Conservation (phyloP, 495 filamentous ascomycete species). For the Margaritispora aquatica region DNA sequence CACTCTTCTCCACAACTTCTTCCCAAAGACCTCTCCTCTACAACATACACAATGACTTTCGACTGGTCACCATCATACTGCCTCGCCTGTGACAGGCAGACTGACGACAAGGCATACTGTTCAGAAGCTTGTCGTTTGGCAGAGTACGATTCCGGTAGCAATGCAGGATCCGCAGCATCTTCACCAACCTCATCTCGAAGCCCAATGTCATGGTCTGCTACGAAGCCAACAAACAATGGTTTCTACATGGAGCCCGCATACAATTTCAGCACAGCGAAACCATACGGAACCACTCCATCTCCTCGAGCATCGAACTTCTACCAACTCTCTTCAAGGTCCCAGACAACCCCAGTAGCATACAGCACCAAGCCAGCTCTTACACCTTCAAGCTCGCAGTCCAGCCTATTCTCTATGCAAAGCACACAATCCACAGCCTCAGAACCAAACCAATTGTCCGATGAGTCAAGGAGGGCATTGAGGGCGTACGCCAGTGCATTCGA, state of each 20-base stretch:
- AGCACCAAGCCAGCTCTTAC: slow-evolving; percentile 44
- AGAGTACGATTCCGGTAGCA: slow-evolving; percentile 67
- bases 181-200: slow-evolving; percentile 41
- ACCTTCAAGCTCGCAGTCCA: slow-evolving; percentile 79
- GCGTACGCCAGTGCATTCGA: slow-evolving; percentile 87
- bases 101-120: slow-evolving; percentile 75
- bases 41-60: slow-evolving; percentile 44
- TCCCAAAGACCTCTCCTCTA: background rate
- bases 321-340: slow-evolving; percentile 25
- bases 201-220: slow-evolving; percentile 37
- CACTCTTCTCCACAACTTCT: background rate
- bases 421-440: slow-evolving; percentile 48
- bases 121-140: slow-evolving; percentile 87
- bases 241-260: slow-evolving; percentile 68
- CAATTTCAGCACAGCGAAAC: slow-evolving; percentile 53
- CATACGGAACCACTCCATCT: slow-evolving; percentile 37
- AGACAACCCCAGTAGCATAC: slow-evolving; percentile 16
- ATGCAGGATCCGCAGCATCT: slow-evolving; percentile 46
- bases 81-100: slow-evolving; percentile 89
- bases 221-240: slow-evolving; percentile 34
- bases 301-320: slow-evolving; percentile 30
- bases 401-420: slow-evolving; percentile 72
- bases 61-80: slow-evolving; percentile 92
- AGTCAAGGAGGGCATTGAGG: slow-evolving; percentile 72
- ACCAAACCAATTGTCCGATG: slow-evolving; percentile 56